Base-by-base conservation (phyloP, 345 rosid species). In the Eucalyptus curtisii region DNA sequence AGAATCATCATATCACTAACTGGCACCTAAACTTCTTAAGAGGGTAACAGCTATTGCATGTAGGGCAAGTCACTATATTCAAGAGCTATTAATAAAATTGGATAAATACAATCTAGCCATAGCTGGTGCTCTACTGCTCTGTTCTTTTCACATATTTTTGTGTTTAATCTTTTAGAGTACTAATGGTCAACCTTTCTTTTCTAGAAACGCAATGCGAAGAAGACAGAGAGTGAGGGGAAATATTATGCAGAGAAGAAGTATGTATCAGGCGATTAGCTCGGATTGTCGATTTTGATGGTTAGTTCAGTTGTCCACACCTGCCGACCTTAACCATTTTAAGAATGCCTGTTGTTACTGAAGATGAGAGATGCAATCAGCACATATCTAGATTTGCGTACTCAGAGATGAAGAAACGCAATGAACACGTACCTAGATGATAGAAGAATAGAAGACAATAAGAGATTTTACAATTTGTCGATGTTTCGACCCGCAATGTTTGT, bases 191-290 rank as follows among this genome's bases (percentile, higher is more conserved):
- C 82, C 53, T 50, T n/a, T 50, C 37, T 49, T 86, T 13, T 85
- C 37, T 49, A 90, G 91, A 88, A 88, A 86, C 88, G 91, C 64
- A 90, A 90, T 79, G 91, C 90, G 24, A 86, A 90, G 88, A 90
- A 88, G 91, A n/a, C 80, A 10, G 88, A 88, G 86, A 90, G 91
- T 30, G 91, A 90, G 89, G 86, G 86, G 91, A 88, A 86, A 88
- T 88, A 90, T 48, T 90, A 90, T 88, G 87, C 87, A 33, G 82
- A 88, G 88, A 90, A 90, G 90, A 86, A 88, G 85, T 90, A 90
- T 45, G 85, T 88, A 22, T 10, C 49, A 4, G 90, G 88, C 31
- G 91, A 90, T 57, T 90, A 88, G 90, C 48, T 87, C 55, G 79
- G 45, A 55, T 24, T 14, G 20, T 37, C 11, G 42, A 59, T 49